Conservation (phyloP, 805 yeast species). For the Spathaspora girioi region DNA sequence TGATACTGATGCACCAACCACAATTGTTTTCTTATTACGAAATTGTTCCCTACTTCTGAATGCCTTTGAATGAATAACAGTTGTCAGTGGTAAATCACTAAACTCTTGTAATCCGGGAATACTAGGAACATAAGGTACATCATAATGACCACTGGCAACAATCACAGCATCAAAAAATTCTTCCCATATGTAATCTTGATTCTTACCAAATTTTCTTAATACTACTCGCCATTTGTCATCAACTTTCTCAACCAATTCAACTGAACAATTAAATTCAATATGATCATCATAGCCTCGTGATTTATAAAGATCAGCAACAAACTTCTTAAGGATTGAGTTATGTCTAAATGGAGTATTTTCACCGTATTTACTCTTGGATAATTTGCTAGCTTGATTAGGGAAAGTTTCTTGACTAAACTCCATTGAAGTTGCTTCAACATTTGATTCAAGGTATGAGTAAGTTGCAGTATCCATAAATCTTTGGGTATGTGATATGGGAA, state of each 20-base stretch:
- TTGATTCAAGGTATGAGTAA: slow-evolving; percentile 67
- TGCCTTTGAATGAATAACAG: slow-evolving; percentile 32
- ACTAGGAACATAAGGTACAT: slow-evolving; percentile 32
- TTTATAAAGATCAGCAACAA: slow-evolving; percentile 6
- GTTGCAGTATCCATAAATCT: slow-evolving; percentile 27
- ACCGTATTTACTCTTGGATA: slow-evolving; percentile 62
- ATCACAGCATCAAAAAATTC: slow-evolving; percentile 32
- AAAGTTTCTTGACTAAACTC: slow-evolving; percentile 34
- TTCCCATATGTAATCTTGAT: slow-evolving; percentile 3
- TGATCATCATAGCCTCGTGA: background rate
- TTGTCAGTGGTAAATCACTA: slow-evolving; percentile 18
- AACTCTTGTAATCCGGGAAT: slow-evolving; percentile 29
- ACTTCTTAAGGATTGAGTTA: slow-evolving; percentile 15
- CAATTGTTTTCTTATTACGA: slow-evolving; percentile 44
- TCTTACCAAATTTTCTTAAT: slow-evolving; percentile 4
- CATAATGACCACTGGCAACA: slow-evolving; percentile 38
- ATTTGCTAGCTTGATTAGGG: slow-evolving; percentile 36
- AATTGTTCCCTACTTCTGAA: slow-evolving; percentile 22
- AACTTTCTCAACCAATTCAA: slow-evolving; percentile 8
- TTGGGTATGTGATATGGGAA: slow-evolving; percentile 17
- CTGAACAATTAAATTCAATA: slow-evolving; percentile 12
- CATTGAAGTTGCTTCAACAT: slow-evolving; percentile 65
- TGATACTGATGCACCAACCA: slow-evolving; percentile 77
- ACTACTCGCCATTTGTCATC: slow-evolving; percentile 13
- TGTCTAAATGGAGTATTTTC: slow-evolving; percentile 57